Base-by-base conservation (phyloP, 257 asterid species). In the Lavandula angustifolia region DNA sequence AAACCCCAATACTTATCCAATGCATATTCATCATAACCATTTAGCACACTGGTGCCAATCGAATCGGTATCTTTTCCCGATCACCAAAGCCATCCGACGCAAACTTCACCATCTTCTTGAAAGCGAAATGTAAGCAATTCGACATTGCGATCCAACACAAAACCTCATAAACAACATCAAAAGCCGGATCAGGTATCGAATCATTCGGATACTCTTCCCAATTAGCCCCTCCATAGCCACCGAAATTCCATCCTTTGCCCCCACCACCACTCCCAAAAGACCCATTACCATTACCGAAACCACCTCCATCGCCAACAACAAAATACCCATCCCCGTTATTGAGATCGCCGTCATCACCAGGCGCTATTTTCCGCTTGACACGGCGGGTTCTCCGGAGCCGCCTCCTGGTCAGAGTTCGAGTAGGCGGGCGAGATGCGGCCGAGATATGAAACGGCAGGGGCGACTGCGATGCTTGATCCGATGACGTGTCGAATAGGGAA, bases 101-200 rank as follows among this genome's bases (percentile, higher is more conserved):
- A 55, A 77, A 69, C 83, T 86, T 85, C 71, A 71, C 80, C 66
- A 89, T 81, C 68, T 81, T 92, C 84, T 89, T 89, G 22, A 73
- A 76, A 2, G 96, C 86, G 33, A 85, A 92, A 70, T 83, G 89
- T 85, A 92, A 79, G 79, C 98, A 92, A 72, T 89, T 85, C 1
- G 98, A 87, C 71, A 92, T 72, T 31, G 86, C 89, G 14, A 89
- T 81, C 96, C 87, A 89, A 54, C 92, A 77, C 60, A 92, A 51
- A 59, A 92, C 82, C 83, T 82, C 95, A 29, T 85, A 92, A 3
- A 92, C 98, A 18, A 92, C 78, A 81, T 92, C 96, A 33, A 89
- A 92, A 8, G 96, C 98, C 43, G 96, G 96, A 70, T 92, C 95
- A n/a, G 85, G 55, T 31, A 80, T 65, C 3, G 90, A 80, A 44